Conservation (phyloP, 2,329 filamentous ascomycete genomes). For the Alternaria longipes region DNA sequence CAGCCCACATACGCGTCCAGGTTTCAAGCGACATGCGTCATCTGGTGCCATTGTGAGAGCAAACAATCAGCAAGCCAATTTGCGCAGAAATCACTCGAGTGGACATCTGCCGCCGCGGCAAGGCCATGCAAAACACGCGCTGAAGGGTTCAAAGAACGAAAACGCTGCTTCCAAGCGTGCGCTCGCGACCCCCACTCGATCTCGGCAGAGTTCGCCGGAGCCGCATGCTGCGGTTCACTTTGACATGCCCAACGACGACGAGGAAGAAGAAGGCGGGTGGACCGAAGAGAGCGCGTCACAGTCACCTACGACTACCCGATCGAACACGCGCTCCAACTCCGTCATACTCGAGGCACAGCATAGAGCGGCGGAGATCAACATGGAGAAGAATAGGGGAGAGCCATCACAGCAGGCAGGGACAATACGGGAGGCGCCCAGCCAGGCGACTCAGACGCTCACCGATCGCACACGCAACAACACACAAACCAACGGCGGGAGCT, state of each 20-base stretch:
- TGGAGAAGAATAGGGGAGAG: conserved; percentile 34
- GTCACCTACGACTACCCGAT: conserved; percentile 53
- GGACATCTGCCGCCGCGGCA: conserved; percentile 56
- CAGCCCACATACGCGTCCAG: conserved; percentile 47
- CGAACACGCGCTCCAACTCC: conserved; percentile 54
- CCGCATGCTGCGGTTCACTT: conserved; percentile 54
- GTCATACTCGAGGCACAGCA: conserved; percentile 49
- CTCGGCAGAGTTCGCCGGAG: conserved; percentile 47
- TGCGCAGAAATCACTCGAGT: conserved; percentile 57
- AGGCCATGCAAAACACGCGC: conserved; percentile 51
- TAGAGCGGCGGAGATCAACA: conserved; percentile 34
- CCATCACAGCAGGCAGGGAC: conserved; percentile 21
- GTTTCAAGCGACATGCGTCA: conserved; percentile 56
- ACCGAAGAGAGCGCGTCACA: conserved; percentile 55
- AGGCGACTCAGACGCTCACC: conserved; percentile 30
- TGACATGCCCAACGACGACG: conserved; percentile 45
- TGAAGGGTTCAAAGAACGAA: conserved; percentile 49
- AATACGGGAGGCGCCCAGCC: conserved; percentile 19
- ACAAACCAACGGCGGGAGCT: conserved; percentile 42
- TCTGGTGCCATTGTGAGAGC: conserved; percentile 49
- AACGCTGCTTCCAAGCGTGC: conserved; percentile 41
- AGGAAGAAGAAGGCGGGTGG: conserved; percentile 51
- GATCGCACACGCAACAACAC: conserved; percentile 39
- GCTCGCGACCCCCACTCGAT: conserved; percentile 40
- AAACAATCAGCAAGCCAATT: conserved; percentile 42